These are phyloP conservation scores for Ephemerocybe angulata DNA, from an alignment of 768 basidiomycete genomes.

Conservation along the genomic window DNA sequence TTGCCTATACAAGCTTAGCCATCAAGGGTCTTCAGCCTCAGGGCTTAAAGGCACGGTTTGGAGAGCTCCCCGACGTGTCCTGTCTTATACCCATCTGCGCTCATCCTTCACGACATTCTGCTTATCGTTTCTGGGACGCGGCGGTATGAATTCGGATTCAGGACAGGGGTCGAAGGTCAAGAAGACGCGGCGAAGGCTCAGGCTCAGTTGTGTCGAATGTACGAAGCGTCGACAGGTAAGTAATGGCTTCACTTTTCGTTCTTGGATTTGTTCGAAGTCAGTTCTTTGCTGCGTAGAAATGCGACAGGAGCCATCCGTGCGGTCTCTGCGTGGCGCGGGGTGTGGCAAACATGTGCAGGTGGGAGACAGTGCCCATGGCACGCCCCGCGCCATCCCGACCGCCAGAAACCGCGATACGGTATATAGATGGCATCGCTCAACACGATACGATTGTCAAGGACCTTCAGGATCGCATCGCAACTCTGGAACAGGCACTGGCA, in stretches of 20 bases:
- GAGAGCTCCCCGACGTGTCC: neutral
- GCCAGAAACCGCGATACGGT: conserved; percentile 4
- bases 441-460: conserved; percentile 21
- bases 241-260: conserved; percentile 5
- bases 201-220: conserved; percentile 54
- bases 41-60: neutral
- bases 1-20: conserved; percentile 2
- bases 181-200: conserved; percentile 46
- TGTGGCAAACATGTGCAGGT: conserved; percentile 42
- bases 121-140: neutral
- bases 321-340: conserved; percentile 37
- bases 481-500: conserved; percentile 22
- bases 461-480: conserved; percentile 25
- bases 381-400: conserved; percentile 40
- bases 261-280: neutral
- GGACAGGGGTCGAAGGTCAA: conserved; percentile 33
- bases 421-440: conserved; percentile 12
- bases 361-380: conserved; percentile 42
- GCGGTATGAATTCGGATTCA: neutral
- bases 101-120: neutral
- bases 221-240: conserved; percentile 52
- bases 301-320: conserved; percentile 44
- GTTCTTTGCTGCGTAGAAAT: conserved; percentile 39
- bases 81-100: neutral
- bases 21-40: neutral